Evolutionary conservation across 345 rosid genomes (phyloP).

Genomic region (Melaleuca quinquenervia): DNA sequence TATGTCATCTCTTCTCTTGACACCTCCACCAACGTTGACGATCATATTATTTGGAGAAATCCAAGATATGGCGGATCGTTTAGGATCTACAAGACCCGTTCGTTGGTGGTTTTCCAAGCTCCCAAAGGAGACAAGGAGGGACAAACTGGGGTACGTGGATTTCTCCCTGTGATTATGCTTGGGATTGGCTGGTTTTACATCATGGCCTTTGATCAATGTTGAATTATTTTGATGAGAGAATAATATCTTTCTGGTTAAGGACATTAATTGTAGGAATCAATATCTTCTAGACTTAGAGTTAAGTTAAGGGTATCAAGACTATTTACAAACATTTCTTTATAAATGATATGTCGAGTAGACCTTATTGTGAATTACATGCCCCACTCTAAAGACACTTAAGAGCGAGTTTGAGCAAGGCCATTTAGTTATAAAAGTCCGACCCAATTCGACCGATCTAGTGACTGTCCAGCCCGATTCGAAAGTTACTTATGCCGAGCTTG

Average conservation of each 20-base stretch:
- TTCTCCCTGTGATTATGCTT: no score
- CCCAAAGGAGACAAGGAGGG: background rate
- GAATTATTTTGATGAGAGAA: background rate
- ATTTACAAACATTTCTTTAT: background rate
- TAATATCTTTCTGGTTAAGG: background rate
- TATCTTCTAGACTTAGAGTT: no score
- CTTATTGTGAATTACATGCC: background rate
- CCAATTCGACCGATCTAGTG: background rate
- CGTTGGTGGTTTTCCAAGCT: background rate
- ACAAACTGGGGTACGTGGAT: no score
- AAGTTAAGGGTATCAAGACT: background rate
- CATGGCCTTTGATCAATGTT: background rate
- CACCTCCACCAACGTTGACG: background rate
- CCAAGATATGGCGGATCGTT: background rate
- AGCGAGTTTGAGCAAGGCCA: background rate
- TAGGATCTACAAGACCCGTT: background rate
- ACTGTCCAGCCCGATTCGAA: fast-evolving
- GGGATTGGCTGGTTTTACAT: background rate
- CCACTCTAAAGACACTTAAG: background rate
- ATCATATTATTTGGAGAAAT: background rate
- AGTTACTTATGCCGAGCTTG: background rate
- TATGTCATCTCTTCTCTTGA: background rate
- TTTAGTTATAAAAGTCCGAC: background rate
- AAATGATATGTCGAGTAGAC: background rate
- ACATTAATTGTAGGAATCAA: background rate